Conservation (phyloP, 345 rosid genomes). For the Dimocarpus longan region DNA sequence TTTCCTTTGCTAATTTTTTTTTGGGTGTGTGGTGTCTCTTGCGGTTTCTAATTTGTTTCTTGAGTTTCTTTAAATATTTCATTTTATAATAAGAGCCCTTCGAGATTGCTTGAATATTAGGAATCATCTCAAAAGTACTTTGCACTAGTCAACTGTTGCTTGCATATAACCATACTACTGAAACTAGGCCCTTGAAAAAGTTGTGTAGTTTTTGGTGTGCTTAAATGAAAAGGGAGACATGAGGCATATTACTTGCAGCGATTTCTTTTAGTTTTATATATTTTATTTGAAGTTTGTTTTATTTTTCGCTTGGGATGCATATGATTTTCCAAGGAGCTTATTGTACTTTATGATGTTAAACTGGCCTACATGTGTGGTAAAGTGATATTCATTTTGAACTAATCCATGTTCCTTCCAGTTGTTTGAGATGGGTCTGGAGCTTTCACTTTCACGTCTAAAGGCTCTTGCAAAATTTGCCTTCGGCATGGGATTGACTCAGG, state of each 20-base stretch:
- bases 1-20: neutral
- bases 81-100: neutral
- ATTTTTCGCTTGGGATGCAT: neutral
- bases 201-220: neutral
- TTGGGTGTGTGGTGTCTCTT: neutral
- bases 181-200: neutral
- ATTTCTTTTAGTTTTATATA: slow-evolving; percentile 2
- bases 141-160: neutral
- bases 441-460: slow-evolving; percentile 91
- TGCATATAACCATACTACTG: neutral
- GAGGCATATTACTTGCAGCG: neutral
- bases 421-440: slow-evolving; percentile 99
- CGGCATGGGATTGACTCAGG: slow-evolving; percentile 99
- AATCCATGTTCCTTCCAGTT: slow-evolving; percentile 56
- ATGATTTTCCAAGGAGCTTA: neutral
- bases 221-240: neutral
- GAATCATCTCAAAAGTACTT: neutral
- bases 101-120: neutral
- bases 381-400: slow-evolving; percentile 17
- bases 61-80: neutral
- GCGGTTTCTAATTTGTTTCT: neutral
- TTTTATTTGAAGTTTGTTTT: neutral
- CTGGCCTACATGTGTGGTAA: slow-evolving; percentile 12
- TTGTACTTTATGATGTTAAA: slow-evolving; percentile 8
- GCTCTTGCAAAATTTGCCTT: slow-evolving; percentile 97